A percentile compares a stretch with the other conserved stretches of the same genome.
phyloP scores from a whole-genome alignment of 2,329 filamentous ascomycete species.

The Alternaria brassicae region DNA sequence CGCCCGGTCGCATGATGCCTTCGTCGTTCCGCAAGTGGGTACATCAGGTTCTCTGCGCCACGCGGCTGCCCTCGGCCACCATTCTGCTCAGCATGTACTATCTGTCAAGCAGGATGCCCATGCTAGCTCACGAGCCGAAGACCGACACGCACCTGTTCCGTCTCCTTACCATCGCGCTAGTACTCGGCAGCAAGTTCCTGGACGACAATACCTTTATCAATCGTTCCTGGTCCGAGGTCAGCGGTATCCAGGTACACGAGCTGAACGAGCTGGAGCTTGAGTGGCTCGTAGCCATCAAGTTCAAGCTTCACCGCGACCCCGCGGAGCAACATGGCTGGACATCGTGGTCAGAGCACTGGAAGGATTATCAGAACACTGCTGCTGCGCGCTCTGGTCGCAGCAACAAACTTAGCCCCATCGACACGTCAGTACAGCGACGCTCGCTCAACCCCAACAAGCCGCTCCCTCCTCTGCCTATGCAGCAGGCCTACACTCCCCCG shows the following conservation, averaged over 20 bases:
- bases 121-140: slow-evolving; percentile 63
- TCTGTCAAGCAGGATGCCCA: slow-evolving; percentile 80
- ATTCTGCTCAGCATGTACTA: slow-evolving; percentile 92
- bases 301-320: slow-evolving; percentile 86
- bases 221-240: slow-evolving; percentile 94
- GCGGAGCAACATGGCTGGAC: slow-evolving; percentile 75
- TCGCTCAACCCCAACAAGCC: slow-evolving; percentile 57
- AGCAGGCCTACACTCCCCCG: slow-evolving; percentile 50
- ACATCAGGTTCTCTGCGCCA: slow-evolving; percentile 87
- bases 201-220: slow-evolving; percentile 99
- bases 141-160: slow-evolving; percentile 79
- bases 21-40: slow-evolving; percentile 90
- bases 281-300: slow-evolving; percentile 83
- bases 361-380: slow-evolving; percentile 64
- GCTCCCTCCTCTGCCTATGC: slow-evolving; percentile 48
- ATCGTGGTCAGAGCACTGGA: slow-evolving; percentile 71
- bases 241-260: slow-evolving; percentile 82
- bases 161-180: slow-evolving; percentile 81
- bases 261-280: slow-evolving; percentile 86
- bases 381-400: slow-evolving; percentile 49
- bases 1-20: slow-evolving; percentile 67
- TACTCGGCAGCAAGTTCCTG: slow-evolving; percentile 92
- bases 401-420: slow-evolving; percentile 65
- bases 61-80: slow-evolving; percentile 86
- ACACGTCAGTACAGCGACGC: slow-evolving; percentile 67